Evolutionary conservation across 352 stramenopile genomes (phyloP).

Genomic region (Pythium diclinum): DNA sequence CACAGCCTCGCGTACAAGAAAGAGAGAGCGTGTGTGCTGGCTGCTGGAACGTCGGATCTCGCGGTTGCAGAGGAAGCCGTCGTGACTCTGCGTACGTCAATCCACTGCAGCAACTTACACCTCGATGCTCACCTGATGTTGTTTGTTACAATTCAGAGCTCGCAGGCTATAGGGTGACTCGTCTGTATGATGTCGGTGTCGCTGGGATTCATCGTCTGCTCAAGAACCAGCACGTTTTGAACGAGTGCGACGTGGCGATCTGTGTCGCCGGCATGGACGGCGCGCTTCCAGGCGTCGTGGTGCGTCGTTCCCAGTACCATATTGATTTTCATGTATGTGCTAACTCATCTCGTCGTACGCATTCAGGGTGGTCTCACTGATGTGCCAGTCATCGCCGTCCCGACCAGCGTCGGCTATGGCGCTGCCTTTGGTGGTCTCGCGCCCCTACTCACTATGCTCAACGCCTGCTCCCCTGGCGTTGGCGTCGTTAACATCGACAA

Average conservation of each 20-base stretch:
- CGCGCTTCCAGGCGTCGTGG: constrained; percentile 95
- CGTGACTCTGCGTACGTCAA: constrained; percentile 75
- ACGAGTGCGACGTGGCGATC: constrained; percentile 90
- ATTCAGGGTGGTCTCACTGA: constrained; percentile 73
- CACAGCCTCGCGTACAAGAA: neutral
- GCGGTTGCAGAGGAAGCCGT: constrained; percentile 95
- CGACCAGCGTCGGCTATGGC: constrained; percentile 92
- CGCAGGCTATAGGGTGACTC: constrained; percentile 73
- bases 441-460: constrained; percentile 97
- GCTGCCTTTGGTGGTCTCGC: constrained; percentile 89
- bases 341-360: neutral
- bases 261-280: constrained; percentile 97
- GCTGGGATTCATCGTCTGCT: constrained; percentile 93
- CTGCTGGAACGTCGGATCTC: constrained; percentile 95
- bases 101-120: neutral
- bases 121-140: neutral
- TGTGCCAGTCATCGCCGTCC: constrained; percentile 86
- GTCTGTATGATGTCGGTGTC: constrained; percentile 93
- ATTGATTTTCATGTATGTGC: too few species aligned
- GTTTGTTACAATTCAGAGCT: constrained; percentile 55
- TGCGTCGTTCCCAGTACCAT: constrained; percentile 32
- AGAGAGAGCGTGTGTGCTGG: constrained; percentile 72
- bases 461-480: constrained; percentile 96
- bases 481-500: constrained; percentile 99
- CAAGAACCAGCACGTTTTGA: constrained; percentile 80